Evolutionary conservation across 192 early-diverging fungal species (phyloP), one percentile per base, ranked within the genome.

Genomic region (Podila minutissima): DNA sequence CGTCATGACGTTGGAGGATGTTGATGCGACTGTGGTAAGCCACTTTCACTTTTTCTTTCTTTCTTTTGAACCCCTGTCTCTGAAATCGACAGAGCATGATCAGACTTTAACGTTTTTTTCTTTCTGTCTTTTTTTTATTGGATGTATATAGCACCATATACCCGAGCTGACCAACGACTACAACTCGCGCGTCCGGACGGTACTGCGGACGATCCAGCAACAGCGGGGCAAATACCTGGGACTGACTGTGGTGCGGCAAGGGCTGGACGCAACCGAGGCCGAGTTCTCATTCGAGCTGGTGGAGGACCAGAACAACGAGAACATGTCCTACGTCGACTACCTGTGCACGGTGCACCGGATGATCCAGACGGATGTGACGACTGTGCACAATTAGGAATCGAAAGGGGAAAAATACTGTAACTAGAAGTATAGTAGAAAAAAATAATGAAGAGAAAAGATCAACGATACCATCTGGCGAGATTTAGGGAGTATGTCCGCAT

Each of bases 271-370:
- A 67, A 64, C 86, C 6, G 98, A 99, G 74, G 78, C 90, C 12
- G 92, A 94, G 65, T 95, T 98, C 83, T 85, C 88, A 13, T 88
- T 90, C 29, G 74, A 91, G 67, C 79, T 99, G 69, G 82, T 92
- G 17, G 98, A 99, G 84, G 98, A 99, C 84, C 91, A 94, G 75
- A 95, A 94, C 72, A 90, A 91, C 58, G 95, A 94, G 58, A 89
- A 90, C 62, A 92, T 95, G 93, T 91, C 90, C 13, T 99, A 99
- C 82, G 96, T 98, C 9, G 97, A 99, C 72, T 98, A 92, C 69
- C 81, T 99, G 29, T 94, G 94, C 59, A 81, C 89, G 28, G 90
- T 98, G 66, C 98, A 99, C 83, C 88, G 93, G 74, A 93, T 92
- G 82, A 95, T 96, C 72, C 94, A 94, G 82, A 87, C 83, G 15